phyloP scores from a whole-genome alignment of 1,139 yeast species.

The Candida sanyaensis region DNA sequence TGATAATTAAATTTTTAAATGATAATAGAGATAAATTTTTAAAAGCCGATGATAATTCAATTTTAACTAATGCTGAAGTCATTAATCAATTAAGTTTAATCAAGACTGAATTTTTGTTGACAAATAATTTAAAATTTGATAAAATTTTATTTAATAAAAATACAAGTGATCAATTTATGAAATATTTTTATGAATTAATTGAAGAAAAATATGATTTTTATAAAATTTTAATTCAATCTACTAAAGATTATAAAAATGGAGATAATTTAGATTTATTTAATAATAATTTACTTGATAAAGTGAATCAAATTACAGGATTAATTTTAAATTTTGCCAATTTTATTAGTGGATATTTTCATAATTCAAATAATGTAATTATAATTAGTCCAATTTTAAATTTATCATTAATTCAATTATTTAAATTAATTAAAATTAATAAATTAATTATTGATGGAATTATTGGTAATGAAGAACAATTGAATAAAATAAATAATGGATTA shows the following conservation, averaged over 20 bases:
- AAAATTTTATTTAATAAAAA: constrained; percentile 3
- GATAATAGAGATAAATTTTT: constrained; percentile 6
- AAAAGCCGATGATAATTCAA: constrained; percentile 7
- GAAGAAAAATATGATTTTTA: constrained; percentile 21
- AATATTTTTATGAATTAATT: constrained; percentile 12
- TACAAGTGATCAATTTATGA: constrained; percentile 6
- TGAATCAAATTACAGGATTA: constrained; percentile 41
- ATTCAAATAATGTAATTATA: constrained; percentile 12
- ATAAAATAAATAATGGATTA: constrained; percentile 40
- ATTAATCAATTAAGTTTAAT: constrained; percentile 19
- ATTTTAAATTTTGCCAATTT: constrained; percentile 35
- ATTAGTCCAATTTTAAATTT: constrained; percentile 38
- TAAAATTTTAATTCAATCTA: not conserved
- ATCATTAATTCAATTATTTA: constrained; percentile 36
- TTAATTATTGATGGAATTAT: constrained; percentile 34
- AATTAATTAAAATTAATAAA: constrained; percentile 38
- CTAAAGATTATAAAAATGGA: not conserved
- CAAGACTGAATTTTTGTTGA: constrained; percentile 17
- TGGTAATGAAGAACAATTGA: constrained; percentile 21
- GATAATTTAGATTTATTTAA: constrained; percentile 13
- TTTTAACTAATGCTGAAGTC: constrained; percentile 10
- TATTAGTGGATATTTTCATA: constrained; percentile 17
- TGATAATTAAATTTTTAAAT: constrained; percentile 19
- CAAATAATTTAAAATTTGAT: constrained; percentile 4
- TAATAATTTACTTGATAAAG: constrained; percentile 13